Conservation (phyloP, 2,329 filamentous ascomycete species). For the Lachnum nothofagi region DNA sequence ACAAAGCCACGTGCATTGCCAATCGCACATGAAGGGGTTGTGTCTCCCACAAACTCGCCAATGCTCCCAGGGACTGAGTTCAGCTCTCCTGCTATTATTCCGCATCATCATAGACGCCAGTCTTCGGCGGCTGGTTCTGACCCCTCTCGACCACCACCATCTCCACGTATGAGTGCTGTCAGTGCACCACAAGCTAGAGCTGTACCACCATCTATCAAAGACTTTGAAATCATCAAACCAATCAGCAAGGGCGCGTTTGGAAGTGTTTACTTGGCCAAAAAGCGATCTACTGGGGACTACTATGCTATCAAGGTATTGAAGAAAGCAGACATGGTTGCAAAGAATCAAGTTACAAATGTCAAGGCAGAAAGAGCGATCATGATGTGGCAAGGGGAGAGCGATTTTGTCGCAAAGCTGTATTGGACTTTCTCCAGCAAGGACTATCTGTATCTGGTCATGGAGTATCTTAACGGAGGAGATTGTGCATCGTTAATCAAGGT, state of each 20-base stretch:
- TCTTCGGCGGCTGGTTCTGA: conserved; percentile 82
- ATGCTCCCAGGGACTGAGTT: conserved; percentile 80
- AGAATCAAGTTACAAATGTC: conserved; percentile 98
- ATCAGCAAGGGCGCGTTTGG: conserved; percentile 99
- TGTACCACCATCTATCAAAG: conserved; percentile 92
- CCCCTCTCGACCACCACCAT: conserved; percentile 63
- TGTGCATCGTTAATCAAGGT: conserved; percentile 96
- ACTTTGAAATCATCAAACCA: conserved; percentile 98
- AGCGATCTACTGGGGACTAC: conserved; percentile 97
- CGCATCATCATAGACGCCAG: conserved; percentile 75
- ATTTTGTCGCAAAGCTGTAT: conserved; percentile 97
- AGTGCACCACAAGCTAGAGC: conserved; percentile 78
- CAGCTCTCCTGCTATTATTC: conserved; percentile 62
- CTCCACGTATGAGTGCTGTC: conserved; percentile 73
- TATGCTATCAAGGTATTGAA: conserved; percentile 98
- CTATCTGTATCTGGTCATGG: conserved; percentile 97
- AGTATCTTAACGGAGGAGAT: conserved; percentile 95
- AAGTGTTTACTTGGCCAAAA: conserved; percentile 95
- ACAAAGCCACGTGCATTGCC: conserved; percentile 67
- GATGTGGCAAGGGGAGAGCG: conserved; percentile 99
- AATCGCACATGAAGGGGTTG: conserved; percentile 58
- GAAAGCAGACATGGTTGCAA: conserved; percentile 99
- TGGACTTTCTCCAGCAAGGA: conserved; percentile 99
- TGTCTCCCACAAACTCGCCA: conserved; percentile 85
- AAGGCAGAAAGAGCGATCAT: conserved; percentile 98